Evolutionary conservation across 2,329 filamentous ascomycete genomes (phyloP).

Genomic region (Fusarium sp.): DNA sequence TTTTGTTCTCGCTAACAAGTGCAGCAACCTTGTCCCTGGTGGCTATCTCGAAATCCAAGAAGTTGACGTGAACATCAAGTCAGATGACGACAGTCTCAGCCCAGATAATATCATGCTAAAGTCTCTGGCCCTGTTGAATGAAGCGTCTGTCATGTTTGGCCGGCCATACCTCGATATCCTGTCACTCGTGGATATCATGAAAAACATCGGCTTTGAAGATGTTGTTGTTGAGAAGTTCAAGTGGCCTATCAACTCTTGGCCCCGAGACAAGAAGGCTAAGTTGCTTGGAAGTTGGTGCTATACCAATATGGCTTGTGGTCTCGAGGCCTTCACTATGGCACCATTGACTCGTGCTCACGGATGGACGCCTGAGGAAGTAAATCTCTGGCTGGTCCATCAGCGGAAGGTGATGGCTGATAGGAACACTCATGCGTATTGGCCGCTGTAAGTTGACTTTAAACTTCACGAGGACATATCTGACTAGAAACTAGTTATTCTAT

Average conservation of each 20-base stretch:
- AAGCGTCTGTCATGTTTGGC: conserved; percentile 41
- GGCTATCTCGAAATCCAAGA: conserved; percentile 37
- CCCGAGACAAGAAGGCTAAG: conserved; percentile 27
- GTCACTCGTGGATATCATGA: conserved; percentile 22
- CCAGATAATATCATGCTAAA: conserved; percentile 28
- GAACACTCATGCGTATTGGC: conserved; percentile 23
- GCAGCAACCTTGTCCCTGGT: conserved; percentile 28
- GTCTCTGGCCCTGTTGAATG: conserved; percentile 33
- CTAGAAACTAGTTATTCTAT: conserved; percentile 4
- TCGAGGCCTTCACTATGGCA: conserved; percentile 37
- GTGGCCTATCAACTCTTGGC: conserved; percentile 37
- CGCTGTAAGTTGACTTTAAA: conserved; percentile 6
- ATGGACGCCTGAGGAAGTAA: conserved; percentile 18
- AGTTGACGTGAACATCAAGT: conserved; percentile 16
- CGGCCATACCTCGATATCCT: conserved; percentile 26
- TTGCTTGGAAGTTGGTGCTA: conserved; percentile 29
- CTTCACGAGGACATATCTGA: not conserved
- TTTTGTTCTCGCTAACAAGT: not conserved
- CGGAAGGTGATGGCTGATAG: conserved; percentile 21
- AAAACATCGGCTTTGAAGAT: conserved; percentile 34
- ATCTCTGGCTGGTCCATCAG: conserved; percentile 20
- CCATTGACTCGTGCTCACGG: conserved; percentile 26
- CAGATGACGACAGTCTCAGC: conserved; percentile 34
- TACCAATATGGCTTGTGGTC: conserved; percentile 17
- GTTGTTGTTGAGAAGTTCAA: conserved; percentile 23